Conservation (phyloP, 1,284 basidiomycete species). For the Bondarzewia mesenterica region DNA sequence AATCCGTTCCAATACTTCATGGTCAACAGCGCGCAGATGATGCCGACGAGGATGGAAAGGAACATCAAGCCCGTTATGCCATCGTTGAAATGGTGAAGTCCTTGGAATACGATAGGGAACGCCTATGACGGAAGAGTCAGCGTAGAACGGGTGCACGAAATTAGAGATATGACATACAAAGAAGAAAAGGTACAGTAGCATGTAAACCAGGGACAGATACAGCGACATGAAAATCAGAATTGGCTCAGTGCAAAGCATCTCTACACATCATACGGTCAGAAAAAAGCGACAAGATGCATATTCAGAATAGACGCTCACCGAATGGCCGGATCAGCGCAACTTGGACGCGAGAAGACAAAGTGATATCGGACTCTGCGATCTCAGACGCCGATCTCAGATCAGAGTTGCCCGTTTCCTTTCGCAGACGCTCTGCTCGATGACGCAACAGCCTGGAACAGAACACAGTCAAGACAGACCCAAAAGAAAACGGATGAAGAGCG, state of each 20-base stretch:
- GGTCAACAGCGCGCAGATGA: neutral
- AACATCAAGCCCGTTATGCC: slow-evolving; percentile 12
- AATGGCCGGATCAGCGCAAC: neutral
- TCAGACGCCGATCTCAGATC: neutral
- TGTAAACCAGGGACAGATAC: slow-evolving; percentile 35
- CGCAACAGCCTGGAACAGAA: neutral
- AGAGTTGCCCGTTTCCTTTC: neutral
- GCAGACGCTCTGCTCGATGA: neutral
- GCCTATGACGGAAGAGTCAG: slow-evolving; percentile 50
- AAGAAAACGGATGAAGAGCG: neutral
- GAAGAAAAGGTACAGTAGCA: neutral
- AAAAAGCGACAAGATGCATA: slow-evolving; percentile 23
- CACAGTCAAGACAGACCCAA: neutral
- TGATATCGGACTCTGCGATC: neutral
- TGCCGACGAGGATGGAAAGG: slow-evolving; percentile 1
- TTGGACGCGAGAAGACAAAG: neutral
- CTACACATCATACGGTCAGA: slow-evolving; percentile 27
- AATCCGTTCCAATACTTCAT: neutral
- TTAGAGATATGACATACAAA: neutral
- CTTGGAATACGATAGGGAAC: slow-evolving; percentile 29
- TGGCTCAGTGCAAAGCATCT: slow-evolving; percentile 35
- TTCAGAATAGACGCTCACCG: slow-evolving; percentile 6
- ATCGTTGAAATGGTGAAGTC: slow-evolving; percentile 41
- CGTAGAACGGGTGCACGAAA: slow-evolving; percentile 47
- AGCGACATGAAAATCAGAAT: slow-evolving; percentile 36